Evolutionary conservation across 208 protist genomes (phyloP).

Genomic region (Porcisia deanei): DNA sequence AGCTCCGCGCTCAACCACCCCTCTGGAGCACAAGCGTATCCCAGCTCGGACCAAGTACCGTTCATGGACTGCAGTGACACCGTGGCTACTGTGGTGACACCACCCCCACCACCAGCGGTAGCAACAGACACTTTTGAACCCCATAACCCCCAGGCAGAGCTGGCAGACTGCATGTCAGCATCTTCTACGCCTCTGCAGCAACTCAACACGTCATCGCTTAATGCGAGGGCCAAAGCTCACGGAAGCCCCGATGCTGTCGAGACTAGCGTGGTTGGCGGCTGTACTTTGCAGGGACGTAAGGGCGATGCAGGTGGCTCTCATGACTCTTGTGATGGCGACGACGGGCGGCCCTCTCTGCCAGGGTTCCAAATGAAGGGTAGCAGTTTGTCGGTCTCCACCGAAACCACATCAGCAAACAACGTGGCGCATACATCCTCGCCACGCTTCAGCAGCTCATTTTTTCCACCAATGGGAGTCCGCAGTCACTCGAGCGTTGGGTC

Average conservation of each 20-base stretch:
- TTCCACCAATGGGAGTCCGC: background rate
- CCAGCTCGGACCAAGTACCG: conserved; percentile 12
- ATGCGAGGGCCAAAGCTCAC: background rate
- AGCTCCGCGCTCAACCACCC: background rate
- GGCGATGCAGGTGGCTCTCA: background rate
- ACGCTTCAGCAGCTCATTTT: conserved; percentile 8
- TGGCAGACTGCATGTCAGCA: conserved; percentile 4
- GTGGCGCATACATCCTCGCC: conserved; percentile 5
- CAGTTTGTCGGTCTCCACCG: background rate
- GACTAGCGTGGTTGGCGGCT: background rate
- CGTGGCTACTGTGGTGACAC: background rate
- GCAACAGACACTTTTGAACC: background rate
- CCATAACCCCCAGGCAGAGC: background rate
- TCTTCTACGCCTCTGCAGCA: conserved; percentile 7
- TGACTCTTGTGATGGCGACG: background rate
- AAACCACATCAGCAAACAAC: background rate
- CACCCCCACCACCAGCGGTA: background rate
- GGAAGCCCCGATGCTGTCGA: background rate
- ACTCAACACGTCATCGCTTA: background rate
- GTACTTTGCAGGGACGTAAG: background rate
- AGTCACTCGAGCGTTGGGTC: background rate
- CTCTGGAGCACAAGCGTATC: conserved; percentile 1
- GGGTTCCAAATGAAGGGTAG: background rate
- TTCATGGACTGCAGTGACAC: conserved; percentile 11
- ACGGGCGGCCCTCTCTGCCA: background rate